A percentile compares a stretch with the other conserved stretches of the same genome.
phyloP scores from a whole-genome alignment of 179 eudicot genomes.

The Spergularia azorica region DNA sequence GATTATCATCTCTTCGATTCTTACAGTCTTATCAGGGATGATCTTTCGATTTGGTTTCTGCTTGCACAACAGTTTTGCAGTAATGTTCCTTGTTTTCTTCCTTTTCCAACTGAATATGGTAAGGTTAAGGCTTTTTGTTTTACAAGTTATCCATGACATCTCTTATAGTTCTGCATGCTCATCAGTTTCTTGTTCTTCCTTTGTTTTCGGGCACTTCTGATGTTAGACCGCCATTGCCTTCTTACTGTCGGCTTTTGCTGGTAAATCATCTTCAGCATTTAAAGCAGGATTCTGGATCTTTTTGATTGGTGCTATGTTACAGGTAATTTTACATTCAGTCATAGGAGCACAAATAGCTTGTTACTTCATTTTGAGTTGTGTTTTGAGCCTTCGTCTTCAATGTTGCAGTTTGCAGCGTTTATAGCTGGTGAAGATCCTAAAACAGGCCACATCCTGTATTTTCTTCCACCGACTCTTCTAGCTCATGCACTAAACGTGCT shows the following conservation, averaged over 20 bases:
- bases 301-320: slow-evolving; percentile 59
- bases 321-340: slow-evolving; percentile 41
- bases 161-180: neutral
- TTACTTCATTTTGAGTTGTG: neutral
- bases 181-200: neutral
- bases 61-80: slow-evolving; percentile 66
- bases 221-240: slow-evolving; percentile 69
- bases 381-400: neutral
- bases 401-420: slow-evolving; percentile 25
- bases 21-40: slow-evolving; percentile 75
- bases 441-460: slow-evolving; percentile 28
- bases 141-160: slow-evolving; percentile 8
- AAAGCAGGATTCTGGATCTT: slow-evolving; percentile 65
- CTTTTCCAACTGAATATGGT: slow-evolving; percentile 90
- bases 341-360: neutral
- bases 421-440: neutral
- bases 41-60: slow-evolving; percentile 77
- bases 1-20: slow-evolving; percentile 52
- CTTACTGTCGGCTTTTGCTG: slow-evolving; percentile 60
- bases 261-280: slow-evolving; percentile 68
- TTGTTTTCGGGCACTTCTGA: slow-evolving; percentile 19
- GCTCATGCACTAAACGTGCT: slow-evolving; percentile 62
- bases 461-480: slow-evolving; percentile 71
- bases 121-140: neutral
- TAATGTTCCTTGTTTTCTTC: slow-evolving; percentile 71